Conservation (phyloP, 352 stramenopile genomes). For the Phytophthora pseudosyringae region DNA sequence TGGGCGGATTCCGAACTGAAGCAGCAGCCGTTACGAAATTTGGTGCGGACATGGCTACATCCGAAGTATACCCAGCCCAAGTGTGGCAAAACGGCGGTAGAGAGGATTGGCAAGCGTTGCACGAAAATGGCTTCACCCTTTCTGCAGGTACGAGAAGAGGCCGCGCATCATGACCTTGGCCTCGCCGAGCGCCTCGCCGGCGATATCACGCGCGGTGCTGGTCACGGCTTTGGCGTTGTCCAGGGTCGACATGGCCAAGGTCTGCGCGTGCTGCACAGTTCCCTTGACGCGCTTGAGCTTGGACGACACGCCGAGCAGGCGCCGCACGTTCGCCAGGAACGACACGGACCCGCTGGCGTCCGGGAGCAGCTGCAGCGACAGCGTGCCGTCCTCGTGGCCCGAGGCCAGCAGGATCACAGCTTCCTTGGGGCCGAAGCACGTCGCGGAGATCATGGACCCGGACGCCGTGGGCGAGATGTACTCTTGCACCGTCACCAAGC, state of each 20-base stretch:
- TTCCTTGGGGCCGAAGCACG: constrained; percentile 74
- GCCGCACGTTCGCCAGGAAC: constrained; percentile 72
- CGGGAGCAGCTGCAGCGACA: constrained; percentile 82
- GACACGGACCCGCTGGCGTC: constrained; percentile 83
- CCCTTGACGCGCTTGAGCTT: constrained; percentile 90
- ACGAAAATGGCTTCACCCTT: constrained; percentile 24
- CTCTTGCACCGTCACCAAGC: constrained; percentile 79
- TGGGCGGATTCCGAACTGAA: constrained; percentile 8
- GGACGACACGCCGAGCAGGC: constrained; percentile 77
- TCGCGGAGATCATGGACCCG: constrained; percentile 59
- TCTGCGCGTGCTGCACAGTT: constrained; percentile 89
- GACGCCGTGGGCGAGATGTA: constrained; percentile 48
- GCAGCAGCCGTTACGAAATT: constrained; percentile 21
- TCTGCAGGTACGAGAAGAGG: constrained; percentile 75
- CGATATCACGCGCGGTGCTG: constrained; percentile 84
- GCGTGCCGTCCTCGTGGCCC: constrained; percentile 72
- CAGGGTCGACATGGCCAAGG: constrained; percentile 79
- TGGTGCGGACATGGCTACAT: constrained; percentile 5
- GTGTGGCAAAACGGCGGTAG: constrained; percentile 13
- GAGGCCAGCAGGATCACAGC: constrained; percentile 76
- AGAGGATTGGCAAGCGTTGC: constrained; percentile 7
- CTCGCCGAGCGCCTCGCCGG: constrained; percentile 81
- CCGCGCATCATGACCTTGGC: constrained; percentile 85
- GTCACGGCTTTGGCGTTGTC: constrained; percentile 87
- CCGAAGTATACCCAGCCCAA: constrained; percentile 8